phyloP scores from a whole-genome alignment of 495 filamentous ascomycete genomes.

The Daldinia vernicosa region DNA sequence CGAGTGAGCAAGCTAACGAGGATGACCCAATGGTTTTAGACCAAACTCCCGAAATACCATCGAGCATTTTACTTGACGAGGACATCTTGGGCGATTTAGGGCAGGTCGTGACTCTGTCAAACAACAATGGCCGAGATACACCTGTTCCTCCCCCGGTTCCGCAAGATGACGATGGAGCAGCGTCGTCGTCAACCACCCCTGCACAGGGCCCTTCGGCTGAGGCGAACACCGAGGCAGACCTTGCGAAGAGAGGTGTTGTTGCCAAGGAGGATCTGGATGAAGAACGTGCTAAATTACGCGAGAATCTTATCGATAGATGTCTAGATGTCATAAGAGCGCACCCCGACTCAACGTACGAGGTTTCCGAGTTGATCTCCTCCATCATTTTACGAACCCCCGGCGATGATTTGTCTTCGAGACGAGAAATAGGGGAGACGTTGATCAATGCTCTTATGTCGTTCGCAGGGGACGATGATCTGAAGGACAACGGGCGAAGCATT shows the following conservation, averaged over 20 bases:
- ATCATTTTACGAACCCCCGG: conserved; percentile 75
- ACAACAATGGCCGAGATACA: conserved; percentile 30
- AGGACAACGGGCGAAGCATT: conserved; percentile 64
- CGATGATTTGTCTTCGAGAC: conserved; percentile 62
- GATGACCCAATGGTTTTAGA: conserved; percentile 45
- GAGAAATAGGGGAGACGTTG: conserved; percentile 82
- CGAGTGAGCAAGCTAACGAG: conserved; percentile 17
- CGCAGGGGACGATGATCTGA: conserved; percentile 79
- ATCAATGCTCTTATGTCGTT: conserved; percentile 89
- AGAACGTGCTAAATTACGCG: conserved; percentile 74
- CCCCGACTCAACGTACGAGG: conserved; percentile 87
- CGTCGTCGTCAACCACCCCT: conserved; percentile 38
- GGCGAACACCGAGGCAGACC: conserved; percentile 24
- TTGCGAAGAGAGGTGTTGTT: conserved; percentile 29
- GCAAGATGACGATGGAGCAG: conserved; percentile 22
- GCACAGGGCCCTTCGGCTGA: conserved; percentile 32
- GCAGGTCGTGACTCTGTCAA: conserved; percentile 27
- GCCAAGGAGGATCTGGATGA: conserved; percentile 87
- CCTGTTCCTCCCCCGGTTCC: conserved; percentile 25
- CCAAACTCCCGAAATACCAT: conserved; percentile 33
- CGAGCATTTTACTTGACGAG: conserved; percentile 43
- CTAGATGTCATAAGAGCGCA: conserved; percentile 90
- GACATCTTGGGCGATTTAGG: conserved; percentile 34
- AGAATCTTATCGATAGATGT: conserved; percentile 85
- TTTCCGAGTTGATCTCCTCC: conserved; percentile 83